These are phyloP conservation scores for Solanum clarkiae DNA, from an alignment of 257 asterid species.

Conservation along the genomic window DNA sequence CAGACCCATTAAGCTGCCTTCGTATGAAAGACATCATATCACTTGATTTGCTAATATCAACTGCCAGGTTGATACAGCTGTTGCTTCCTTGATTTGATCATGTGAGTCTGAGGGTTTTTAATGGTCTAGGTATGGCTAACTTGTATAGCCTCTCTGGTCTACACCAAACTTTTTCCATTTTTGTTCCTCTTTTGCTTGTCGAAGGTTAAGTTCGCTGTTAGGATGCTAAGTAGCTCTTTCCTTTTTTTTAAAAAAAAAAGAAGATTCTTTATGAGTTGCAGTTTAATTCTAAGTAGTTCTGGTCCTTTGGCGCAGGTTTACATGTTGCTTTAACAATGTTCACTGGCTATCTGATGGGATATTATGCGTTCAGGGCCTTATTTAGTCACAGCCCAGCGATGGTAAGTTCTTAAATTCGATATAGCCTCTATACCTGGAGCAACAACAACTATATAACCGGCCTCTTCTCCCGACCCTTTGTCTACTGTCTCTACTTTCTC, in stretches of 20 bases:
- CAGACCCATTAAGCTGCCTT: neutral
- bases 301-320: slow-evolving; percentile 41
- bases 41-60: neutral
- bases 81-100: neutral
- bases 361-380: slow-evolving; percentile 83
- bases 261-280: neutral
- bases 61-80: neutral
- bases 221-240: neutral
- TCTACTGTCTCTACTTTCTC: neutral
- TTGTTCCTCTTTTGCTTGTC: neutral
- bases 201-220: neutral
- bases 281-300: neutral
- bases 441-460: neutral
- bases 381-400: slow-evolving; percentile 59
- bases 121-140: neutral
- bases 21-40: neutral
- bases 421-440: neutral
- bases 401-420: slow-evolving; percentile 31
- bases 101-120: neutral
- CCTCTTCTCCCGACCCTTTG: neutral
- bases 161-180: neutral
- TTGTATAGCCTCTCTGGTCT: neutral
- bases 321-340: slow-evolving; percentile 80
- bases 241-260: too few species aligned
- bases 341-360: slow-evolving; percentile 82